Evolutionary conservation across 345 rosid genomes (phyloP).

Genomic region (Sonneratia caseolaris): DNA sequence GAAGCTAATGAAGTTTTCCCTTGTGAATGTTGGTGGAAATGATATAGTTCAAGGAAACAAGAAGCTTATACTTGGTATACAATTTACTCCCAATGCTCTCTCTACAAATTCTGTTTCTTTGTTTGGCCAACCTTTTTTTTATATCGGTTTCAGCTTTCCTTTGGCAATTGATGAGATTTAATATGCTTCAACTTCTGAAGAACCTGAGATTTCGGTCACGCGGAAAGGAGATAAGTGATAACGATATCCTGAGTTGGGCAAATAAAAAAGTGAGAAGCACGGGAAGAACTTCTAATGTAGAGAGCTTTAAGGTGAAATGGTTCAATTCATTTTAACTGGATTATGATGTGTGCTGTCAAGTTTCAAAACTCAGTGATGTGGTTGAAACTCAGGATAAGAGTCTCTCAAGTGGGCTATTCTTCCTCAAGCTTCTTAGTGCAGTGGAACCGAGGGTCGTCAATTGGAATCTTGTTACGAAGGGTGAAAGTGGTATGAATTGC

Average conservation of each 20-base stretch:
- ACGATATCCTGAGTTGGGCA: conserved; percentile 72
- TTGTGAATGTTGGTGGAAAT: conserved; percentile 83
- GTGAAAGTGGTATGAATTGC: conserved; percentile 57
- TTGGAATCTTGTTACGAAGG: conserved; percentile 95
- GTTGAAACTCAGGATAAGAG: conserved; percentile 61
- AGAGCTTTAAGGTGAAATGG: conserved; percentile 61
- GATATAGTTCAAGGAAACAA: conserved; percentile 93
- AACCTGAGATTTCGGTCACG: conserved; percentile 65
- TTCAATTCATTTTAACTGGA: neutral
- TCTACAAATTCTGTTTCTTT: neutral
- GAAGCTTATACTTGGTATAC: conserved; percentile 85
- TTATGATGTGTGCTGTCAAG: neutral
- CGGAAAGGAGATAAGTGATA: conserved; percentile 74
- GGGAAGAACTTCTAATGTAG: conserved; percentile 54
- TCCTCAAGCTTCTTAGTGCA: conserved; percentile 79
- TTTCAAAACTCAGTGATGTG: neutral
- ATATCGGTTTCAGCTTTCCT: conserved; percentile 58
- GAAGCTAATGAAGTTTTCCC: conserved; percentile 60
- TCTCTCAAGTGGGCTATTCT: conserved; percentile 65
- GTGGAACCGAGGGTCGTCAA: conserved; percentile 96
- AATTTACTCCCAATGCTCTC: neutral
- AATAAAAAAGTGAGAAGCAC: conserved; percentile 51
- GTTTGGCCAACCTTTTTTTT: neutral
- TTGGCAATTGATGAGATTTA: conserved; percentile 89
- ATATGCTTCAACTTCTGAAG: conserved; percentile 83